These are phyloP conservation scores for Lolium perenne DNA, from an alignment of 176 grass and related monocot species.

Conservation along the genomic window DNA sequence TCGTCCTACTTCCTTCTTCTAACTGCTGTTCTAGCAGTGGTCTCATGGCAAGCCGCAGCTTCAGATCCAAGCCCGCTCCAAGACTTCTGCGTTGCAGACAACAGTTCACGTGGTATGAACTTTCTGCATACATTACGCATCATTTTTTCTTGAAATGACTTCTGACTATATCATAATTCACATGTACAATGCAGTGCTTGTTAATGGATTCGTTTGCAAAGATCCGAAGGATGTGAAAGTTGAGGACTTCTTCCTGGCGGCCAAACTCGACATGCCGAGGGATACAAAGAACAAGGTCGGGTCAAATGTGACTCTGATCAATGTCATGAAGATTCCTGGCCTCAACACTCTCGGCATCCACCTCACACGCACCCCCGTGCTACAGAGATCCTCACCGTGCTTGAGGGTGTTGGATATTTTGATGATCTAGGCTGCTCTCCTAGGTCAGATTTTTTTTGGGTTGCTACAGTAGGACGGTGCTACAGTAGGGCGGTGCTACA, in stretches of 20 bases:
- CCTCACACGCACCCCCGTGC: background rate
- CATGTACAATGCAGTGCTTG: background rate
- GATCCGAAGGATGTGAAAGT: background rate
- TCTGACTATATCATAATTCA: background rate
- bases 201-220: slow-evolving; percentile 1
- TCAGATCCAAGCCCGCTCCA: slow-evolving; percentile 18
- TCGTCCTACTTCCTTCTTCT: background rate
- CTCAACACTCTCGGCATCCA: slow-evolving; percentile 12
- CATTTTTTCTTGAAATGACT: background rate
- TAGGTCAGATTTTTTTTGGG: too few relatives aligned
- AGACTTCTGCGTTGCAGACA: slow-evolving; percentile 18
- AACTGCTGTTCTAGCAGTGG: background rate
- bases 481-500: too few relatives aligned
- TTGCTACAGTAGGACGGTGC: too few relatives aligned
- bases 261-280: background rate
- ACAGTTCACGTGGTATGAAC: background rate
- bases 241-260: slow-evolving; percentile 8
- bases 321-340: slow-evolving; percentile 6
- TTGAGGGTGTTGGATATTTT: too few relatives aligned
- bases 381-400: background rate
- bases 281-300: background rate
- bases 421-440: too few relatives aligned
- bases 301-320: background rate
- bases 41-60: slow-evolving; percentile 16
- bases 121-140: background rate